phyloP scores from a whole-genome alignment of 306 rosid species.

The Prunus mira region DNA sequence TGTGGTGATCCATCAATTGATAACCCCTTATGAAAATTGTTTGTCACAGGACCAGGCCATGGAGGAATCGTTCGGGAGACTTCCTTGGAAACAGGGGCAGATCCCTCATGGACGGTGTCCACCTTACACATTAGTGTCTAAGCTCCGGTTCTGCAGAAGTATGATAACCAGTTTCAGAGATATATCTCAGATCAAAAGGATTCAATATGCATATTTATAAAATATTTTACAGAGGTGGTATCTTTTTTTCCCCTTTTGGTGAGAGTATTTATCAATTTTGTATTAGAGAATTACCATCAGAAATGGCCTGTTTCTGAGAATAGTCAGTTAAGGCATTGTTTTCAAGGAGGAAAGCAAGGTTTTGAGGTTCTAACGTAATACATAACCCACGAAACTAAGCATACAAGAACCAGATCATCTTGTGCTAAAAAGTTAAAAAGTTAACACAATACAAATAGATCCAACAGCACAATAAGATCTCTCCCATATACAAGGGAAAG shows the following conservation, averaged over 20 bases:
- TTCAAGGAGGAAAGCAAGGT: not conserved
- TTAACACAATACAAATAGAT: not conserved
- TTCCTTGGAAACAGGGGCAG: constrained; percentile 27
- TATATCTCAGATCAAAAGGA: not conserved
- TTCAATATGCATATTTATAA: not conserved
- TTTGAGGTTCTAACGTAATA: not conserved
- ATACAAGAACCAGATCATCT: not conserved
- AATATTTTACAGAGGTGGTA: not conserved
- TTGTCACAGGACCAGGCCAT: constrained; percentile 36
- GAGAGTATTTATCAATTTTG: not conserved
- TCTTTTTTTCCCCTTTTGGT: not conserved
- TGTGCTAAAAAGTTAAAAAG: not conserved
- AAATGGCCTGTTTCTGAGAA: not conserved
- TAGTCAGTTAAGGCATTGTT: not conserved
- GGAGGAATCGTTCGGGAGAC: constrained; percentile 39
- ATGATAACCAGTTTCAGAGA: not conserved
- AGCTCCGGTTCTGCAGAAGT: constrained; percentile 30
- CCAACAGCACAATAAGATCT: constrained; percentile 3
- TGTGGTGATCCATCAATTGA: constrained; percentile 19
- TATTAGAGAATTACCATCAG: not conserved
- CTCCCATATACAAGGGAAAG: not conserved
- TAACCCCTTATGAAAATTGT: constrained; percentile 11
- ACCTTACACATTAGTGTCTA: constrained; percentile 35
- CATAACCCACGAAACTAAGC: not conserved
- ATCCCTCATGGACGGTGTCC: constrained; percentile 4